Base-by-base conservation (phyloP, 106 monocot genomes). In the Platanthera guangdongensis region DNA sequence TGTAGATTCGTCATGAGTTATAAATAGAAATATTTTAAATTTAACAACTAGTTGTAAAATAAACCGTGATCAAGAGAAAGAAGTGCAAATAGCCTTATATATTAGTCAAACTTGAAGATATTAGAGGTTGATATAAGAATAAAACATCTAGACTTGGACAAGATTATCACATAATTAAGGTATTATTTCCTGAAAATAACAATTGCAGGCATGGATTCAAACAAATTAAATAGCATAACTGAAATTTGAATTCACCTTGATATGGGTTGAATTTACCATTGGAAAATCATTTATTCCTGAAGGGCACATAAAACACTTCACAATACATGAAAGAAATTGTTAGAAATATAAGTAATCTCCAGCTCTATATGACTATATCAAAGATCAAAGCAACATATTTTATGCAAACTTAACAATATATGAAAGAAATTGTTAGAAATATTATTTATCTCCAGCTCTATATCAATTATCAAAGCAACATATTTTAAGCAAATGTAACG, bases 241-340 rank as follows among this genome's bases (percentile, higher is more conserved):
- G 46, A 51, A 10, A n/a, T 46, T 47, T 5, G 51, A 81, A 68
- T 81, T 18, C 18, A 99, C 99, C 99, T 92, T 94, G 76, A 99
- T 99, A 80, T 99, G 99, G 15, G 92, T 82, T 80, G 86, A 80
- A 84, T 90, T 99, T 79, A 91, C 92, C 99, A 99, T 99, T 18
- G 99, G 99, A 53, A 99, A 99, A 81, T 99, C 99, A 84, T 94
- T 88, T 76, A 99, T 94, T 83, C 99, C 99, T 72, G 99, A 99
- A 63, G 99, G 99, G 69, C 94, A 99, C 99, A 99, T 99, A 79
- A 97, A 97, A 59, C 94, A 92, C 99, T 99, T 14, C 80, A 86
- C 52, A 30, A 78, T 0, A 84, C 19, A 78, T n/a, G 25, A 49
- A 84, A 77, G 50, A 9, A 74, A 74, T 28, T 32, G 77, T 82